phyloP scores from a whole-genome alignment of 306 rosid genomes.

The Castanea sativa region DNA sequence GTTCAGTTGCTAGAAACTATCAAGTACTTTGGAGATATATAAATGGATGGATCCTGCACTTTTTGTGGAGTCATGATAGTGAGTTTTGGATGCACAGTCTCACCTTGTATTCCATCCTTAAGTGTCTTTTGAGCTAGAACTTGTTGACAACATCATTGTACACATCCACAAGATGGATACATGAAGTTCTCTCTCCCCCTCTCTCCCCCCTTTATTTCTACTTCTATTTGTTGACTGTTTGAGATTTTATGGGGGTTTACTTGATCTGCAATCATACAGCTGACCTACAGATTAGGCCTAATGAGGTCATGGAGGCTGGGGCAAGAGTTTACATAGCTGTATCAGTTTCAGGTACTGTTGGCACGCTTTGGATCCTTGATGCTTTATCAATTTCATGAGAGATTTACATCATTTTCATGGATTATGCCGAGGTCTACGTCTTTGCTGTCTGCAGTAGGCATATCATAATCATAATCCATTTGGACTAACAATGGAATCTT shows the following conservation, averaged over 20 bases:
- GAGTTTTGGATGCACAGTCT: background rate
- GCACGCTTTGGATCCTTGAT: no score
- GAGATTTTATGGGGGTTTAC: constrained; percentile 30
- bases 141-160: background rate
- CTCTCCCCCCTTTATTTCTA: background rate
- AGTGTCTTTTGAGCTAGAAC: background rate
- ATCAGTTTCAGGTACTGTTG: no score
- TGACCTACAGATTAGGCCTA: constrained; percentile 68
- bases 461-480: constrained; percentile 1
- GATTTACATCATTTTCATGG: background rate
- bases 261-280: constrained; percentile 46
- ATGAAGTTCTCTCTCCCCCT: background rate
- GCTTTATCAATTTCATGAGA: background rate
- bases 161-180: background rate
- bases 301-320: constrained; percentile 72
- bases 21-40: no score
- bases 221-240: constrained; percentile 11
- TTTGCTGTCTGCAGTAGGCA: background rate
- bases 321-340: constrained; percentile 63
- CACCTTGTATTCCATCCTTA: background rate
- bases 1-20: no score
- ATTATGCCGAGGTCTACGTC: background rate
- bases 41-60: no score
- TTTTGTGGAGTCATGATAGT: background rate
- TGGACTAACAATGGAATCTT: constrained; percentile 30